Evolutionary conservation across 2,329 filamentous ascomycete genomes (phyloP).

Genomic region (Trichoderma sp.): DNA sequence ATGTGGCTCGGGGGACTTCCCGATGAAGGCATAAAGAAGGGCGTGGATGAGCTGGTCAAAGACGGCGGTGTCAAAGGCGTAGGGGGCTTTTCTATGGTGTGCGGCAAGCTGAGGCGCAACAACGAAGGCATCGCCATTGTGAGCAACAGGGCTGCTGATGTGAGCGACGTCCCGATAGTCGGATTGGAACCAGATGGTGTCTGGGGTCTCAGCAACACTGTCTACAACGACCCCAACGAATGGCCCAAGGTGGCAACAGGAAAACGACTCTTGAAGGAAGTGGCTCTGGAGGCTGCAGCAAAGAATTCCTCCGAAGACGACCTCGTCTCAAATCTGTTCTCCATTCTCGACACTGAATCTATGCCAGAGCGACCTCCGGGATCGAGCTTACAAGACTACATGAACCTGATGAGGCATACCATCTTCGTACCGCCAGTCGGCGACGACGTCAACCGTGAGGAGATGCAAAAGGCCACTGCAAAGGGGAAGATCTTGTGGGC

Average conservation of each 20-base stretch:
- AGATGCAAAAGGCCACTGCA: constrained; percentile 44
- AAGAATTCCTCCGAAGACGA: constrained; percentile 44
- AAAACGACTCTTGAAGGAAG: constrained; percentile 44
- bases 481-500: constrained; percentile 40
- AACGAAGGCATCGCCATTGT: constrained; percentile 58
- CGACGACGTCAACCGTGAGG: constrained; percentile 43
- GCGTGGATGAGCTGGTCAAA: constrained; percentile 52
- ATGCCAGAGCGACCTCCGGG: constrained; percentile 44
- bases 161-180: constrained; percentile 58
- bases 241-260: constrained; percentile 64
- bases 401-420: constrained; percentile 55
- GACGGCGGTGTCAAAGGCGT: constrained; percentile 57
- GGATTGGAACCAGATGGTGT: constrained; percentile 50
- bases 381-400: constrained; percentile 52
- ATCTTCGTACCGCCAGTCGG: constrained; percentile 61
- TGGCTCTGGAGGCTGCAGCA: constrained; percentile 41
- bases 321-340: constrained; percentile 52
- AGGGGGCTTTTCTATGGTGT: constrained; percentile 66
- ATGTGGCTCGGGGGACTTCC: constrained; percentile 56
- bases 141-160: constrained; percentile 56
- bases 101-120: constrained; percentile 54
- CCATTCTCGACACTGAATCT: constrained; percentile 56
- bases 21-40: constrained; percentile 48
- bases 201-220: constrained; percentile 62
- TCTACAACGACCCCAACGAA: constrained; percentile 49